These are phyloP conservation scores for Crepidotus variabilis DNA, from an alignment of 768 basidiomycete genomes.

Conservation along the genomic window DNA sequence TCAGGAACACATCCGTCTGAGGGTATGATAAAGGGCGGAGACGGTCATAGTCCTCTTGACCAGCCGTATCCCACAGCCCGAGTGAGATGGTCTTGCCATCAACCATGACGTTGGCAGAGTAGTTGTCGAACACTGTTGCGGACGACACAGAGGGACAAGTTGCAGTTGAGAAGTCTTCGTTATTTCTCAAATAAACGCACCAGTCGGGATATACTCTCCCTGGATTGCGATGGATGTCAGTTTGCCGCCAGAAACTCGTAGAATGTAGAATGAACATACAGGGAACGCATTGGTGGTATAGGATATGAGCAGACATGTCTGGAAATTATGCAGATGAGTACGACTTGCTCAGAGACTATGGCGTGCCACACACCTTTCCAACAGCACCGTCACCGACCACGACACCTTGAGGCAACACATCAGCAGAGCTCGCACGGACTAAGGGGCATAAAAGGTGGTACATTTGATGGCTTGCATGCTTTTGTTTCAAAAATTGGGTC, in stretches of 20 bases:
- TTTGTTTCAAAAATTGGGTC: slow-evolving; percentile 17
- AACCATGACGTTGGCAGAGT: slow-evolving; percentile 97
- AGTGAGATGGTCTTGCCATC: slow-evolving; percentile 98
- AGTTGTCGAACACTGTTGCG: slow-evolving; percentile 92
- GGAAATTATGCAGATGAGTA: slow-evolving; percentile 16
- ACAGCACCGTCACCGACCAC: slow-evolving; percentile 99
- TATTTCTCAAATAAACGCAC: slow-evolving; percentile 35
- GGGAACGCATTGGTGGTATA: slow-evolving; percentile 99
- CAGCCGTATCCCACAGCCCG: slow-evolving; percentile 99
- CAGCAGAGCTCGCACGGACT: slow-evolving; percentile 21
- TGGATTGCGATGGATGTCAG: slow-evolving; percentile 24
- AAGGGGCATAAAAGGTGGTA: slow-evolving; percentile 31
- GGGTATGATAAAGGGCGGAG: slow-evolving; percentile 98
- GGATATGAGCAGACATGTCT: slow-evolving; percentile 99
- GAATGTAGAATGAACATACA: slow-evolving; percentile 42
- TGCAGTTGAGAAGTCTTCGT: background rate
- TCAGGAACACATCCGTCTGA: slow-evolving; percentile 98
- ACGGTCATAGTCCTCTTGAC: slow-evolving; percentile 98
- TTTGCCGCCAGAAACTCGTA: slow-evolving; percentile 10
- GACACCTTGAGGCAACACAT: slow-evolving; percentile 61
- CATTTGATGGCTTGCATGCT: slow-evolving; percentile 93
- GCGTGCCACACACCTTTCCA: slow-evolving; percentile 70
- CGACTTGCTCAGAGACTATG: slow-evolving; percentile 1
- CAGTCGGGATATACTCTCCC: slow-evolving; percentile 97
- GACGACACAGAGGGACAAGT: slow-evolving; percentile 1